A percentile compares a stretch with the other conserved stretches of the same genome.
phyloP scores from a whole-genome alignment of 1,284 basidiomycete species.

The Polyporus tsugae region DNA sequence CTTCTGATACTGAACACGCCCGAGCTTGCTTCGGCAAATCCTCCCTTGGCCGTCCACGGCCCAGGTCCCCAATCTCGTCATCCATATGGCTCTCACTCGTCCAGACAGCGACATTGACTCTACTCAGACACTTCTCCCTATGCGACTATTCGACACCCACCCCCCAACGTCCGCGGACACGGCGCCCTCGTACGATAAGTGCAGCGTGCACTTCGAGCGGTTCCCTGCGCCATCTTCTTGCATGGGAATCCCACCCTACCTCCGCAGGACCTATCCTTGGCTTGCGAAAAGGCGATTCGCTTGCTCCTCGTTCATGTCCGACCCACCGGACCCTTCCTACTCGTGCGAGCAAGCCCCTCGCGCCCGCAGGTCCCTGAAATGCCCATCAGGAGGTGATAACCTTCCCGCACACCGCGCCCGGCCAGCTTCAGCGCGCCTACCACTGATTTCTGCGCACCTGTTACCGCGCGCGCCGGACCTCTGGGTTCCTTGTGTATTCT shows the following conservation, averaged over 20 bases:
- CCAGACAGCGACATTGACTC: constrained; percentile 3
- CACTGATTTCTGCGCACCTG: neutral
- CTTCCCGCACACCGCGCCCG: constrained; percentile 20
- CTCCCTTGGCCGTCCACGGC: constrained; percentile 9
- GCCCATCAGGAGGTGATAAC: constrained; percentile 22
- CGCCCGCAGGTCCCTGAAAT: constrained; percentile 16
- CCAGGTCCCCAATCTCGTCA: constrained; percentile 10
- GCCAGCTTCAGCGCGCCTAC: constrained; percentile 5
- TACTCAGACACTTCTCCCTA: neutral
- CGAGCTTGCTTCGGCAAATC: constrained; percentile 18
- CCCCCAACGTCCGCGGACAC: neutral
- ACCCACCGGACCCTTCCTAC: constrained; percentile 23
- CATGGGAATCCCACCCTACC: constrained; percentile 26
- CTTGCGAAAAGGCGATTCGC: constrained; percentile 19
- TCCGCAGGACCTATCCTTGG: constrained; percentile 20
- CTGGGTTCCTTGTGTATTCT: neutral
- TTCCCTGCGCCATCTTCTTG: constrained; percentile 3
- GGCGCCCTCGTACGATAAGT: constrained; percentile 18
- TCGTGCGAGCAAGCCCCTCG: constrained; percentile 11
- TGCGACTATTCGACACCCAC: neutral
- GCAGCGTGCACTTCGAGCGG: constrained; percentile 12
- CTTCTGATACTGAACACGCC: constrained; percentile 24
- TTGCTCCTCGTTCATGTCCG: constrained; percentile 20
- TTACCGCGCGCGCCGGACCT: constrained; percentile 6
- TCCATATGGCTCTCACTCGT: constrained; percentile 8